These are phyloP conservation scores for Phytophthora crassamura DNA, from an alignment of 352 stramenopile genomes.

Conservation along the genomic window DNA sequence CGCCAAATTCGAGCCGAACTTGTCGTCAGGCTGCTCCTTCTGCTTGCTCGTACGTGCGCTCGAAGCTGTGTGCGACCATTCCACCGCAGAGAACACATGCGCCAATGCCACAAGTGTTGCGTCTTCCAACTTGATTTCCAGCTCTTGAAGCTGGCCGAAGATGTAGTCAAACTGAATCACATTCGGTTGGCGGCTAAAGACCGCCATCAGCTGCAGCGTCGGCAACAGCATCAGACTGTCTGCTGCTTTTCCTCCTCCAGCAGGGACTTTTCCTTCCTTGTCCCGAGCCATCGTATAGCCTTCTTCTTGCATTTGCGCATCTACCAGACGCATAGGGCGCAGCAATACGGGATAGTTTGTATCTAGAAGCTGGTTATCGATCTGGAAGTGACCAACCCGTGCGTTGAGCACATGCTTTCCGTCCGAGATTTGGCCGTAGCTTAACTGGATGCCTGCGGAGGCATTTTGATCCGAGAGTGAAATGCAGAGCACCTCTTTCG, in stretches of 20 bases:
- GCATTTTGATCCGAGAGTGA: slow-evolving; percentile 77
- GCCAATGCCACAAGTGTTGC: slow-evolving; percentile 77
- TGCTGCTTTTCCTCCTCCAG: slow-evolving; percentile 8
- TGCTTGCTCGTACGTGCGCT: slow-evolving; percentile 34
- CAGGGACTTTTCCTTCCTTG: slow-evolving; percentile 21
- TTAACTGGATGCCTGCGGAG: slow-evolving; percentile 77
- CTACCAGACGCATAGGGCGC: slow-evolving; percentile 68
- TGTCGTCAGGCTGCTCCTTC: slow-evolving; percentile 19
- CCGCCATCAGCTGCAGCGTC: slow-evolving; percentile 84
- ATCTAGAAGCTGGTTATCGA: slow-evolving; percentile 87
- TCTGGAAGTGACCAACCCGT: slow-evolving; percentile 78
- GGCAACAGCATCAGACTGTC: slow-evolving; percentile 59
- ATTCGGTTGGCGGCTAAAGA: slow-evolving; percentile 66
- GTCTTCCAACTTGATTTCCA: slow-evolving; percentile 89
- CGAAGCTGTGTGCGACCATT: slow-evolving; percentile 55
- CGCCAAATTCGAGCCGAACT: slow-evolving; percentile 58
- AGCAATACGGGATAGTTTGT: slow-evolving; percentile 87
- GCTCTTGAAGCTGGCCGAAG: slow-evolving; percentile 84
- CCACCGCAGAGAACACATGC: slow-evolving; percentile 76
- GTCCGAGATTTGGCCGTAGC: slow-evolving; percentile 73
- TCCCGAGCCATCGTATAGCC: slow-evolving; percentile 35
- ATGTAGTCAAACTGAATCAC: slow-evolving; percentile 89
- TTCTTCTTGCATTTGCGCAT: slow-evolving; percentile 76
- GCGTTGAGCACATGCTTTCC: slow-evolving; percentile 82
- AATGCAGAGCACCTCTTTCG: slow-evolving; percentile 76